Percentiles rank a stretch among this genome's conserved stretches.
These are phyloP conservation scores for Diutina mesorugosa DNA, from an alignment of 1,139 yeast species.

Conservation along the genomic window DNA sequence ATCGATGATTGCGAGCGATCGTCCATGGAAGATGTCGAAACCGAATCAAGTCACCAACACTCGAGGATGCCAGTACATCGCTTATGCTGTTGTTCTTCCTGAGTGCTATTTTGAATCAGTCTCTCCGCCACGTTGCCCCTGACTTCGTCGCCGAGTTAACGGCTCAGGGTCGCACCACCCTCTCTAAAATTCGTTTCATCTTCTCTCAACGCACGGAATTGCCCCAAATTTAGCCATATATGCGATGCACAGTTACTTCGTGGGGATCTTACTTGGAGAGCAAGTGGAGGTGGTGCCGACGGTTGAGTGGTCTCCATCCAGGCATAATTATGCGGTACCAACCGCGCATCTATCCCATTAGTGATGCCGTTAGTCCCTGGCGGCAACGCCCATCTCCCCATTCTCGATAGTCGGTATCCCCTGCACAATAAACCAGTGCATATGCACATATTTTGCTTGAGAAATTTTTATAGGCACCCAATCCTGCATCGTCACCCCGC, in stretches of 20 bases:
- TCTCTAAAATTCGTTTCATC: not conserved
- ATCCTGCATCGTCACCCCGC: not conserved
- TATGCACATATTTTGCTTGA: not conserved
- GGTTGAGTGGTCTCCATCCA: not conserved
- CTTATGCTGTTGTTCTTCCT: not conserved
- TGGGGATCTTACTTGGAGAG: not conserved
- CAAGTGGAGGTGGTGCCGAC: not conserved
- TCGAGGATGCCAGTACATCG: no score
- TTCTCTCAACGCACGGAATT: constrained; percentile 1
- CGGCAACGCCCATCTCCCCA: not conserved
- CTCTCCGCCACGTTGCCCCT: not conserved
- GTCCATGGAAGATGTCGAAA: no score
- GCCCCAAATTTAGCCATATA: not conserved
- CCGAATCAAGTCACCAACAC: no score
- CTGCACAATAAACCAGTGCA: not conserved
- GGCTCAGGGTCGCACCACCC: not conserved
- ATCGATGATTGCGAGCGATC: no score
- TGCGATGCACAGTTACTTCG: not conserved
- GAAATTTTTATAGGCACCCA: not conserved
- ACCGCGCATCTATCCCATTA: not conserved
- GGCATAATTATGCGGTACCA: not conserved
- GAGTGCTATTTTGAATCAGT: not conserved
- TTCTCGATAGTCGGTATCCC: not conserved
- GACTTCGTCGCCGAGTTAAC: not conserved
- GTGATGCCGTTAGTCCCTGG: not conserved